Evolutionary conservation across 164 flowering plant species (phyloP).

Genomic region (Amborella trichopoda): DNA sequence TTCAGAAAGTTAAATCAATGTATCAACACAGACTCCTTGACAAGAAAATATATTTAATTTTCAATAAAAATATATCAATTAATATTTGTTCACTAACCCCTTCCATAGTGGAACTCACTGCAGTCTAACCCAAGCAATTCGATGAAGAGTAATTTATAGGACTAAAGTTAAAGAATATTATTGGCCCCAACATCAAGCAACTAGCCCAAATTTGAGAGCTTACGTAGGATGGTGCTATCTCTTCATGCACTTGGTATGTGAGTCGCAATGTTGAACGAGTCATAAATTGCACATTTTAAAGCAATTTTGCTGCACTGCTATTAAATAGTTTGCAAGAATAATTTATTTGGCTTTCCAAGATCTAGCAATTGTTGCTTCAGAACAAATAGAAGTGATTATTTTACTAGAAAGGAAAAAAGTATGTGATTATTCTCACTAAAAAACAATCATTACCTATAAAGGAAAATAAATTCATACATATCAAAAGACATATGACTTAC

Average conservation of each 20-base stretch:
- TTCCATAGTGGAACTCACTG: too few relatives aligned
- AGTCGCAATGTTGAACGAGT: too few relatives aligned
- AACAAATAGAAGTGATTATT: neutral
- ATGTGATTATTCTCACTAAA: neutral
- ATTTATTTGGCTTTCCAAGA: neutral
- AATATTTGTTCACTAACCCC: neutral
- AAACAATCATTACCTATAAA: neutral
- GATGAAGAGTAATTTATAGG: too few relatives aligned
- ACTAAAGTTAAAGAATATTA: too few relatives aligned
- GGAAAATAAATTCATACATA: neutral
- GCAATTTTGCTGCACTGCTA: neutral
- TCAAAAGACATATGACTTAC: conserved; percentile 22
- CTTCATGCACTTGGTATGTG: too few relatives aligned
- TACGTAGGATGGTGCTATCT: too few relatives aligned
- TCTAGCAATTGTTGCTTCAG: neutral
- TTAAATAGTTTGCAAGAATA: neutral
- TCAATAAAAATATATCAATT: neutral
- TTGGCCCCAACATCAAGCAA: too few relatives aligned
- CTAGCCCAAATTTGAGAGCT: too few relatives aligned
- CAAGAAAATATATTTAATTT: neutral
- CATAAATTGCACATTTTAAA: too few relatives aligned
- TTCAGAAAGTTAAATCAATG: too few relatives aligned
- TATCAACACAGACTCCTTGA: too few relatives aligned
- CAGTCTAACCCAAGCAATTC: too few relatives aligned
- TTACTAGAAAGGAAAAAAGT: neutral